Conservation (phyloP, 83 land plant species). For the Thuja plicata region DNA sequence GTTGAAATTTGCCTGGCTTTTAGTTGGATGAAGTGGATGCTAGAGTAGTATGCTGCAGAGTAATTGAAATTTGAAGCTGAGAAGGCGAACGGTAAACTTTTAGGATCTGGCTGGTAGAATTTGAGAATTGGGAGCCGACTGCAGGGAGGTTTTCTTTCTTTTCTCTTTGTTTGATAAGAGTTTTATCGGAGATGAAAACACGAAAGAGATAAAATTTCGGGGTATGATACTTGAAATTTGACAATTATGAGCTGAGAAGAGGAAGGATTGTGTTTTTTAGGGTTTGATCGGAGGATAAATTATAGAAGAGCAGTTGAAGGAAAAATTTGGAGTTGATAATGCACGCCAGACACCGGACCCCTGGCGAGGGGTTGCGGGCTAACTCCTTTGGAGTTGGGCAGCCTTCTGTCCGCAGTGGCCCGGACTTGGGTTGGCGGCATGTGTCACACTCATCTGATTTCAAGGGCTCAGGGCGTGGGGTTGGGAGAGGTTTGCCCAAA, state of each 20-base stretch:
- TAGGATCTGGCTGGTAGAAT: neutral
- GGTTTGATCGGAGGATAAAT: neutral
- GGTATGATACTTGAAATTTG: neutral
- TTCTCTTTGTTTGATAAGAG: neutral
- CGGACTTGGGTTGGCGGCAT: conserved; percentile 7
- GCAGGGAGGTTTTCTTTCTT: neutral
- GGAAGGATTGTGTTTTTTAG: neutral
- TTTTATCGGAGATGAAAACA: neutral
- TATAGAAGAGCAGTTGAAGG: neutral
- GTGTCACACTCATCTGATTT: neutral
- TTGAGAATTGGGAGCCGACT: neutral
- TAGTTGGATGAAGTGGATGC: neutral
- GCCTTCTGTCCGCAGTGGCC: neutral
- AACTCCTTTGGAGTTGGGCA: conserved; percentile 10
- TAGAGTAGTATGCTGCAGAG: neutral
- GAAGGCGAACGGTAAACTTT: neutral
- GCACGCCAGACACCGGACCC: conserved; percentile 14
- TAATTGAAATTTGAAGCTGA: neutral
- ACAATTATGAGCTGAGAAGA: neutral
- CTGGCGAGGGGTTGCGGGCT: conserved; percentile 7
- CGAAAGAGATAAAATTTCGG: neutral
- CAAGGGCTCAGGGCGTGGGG: conserved; percentile 9
- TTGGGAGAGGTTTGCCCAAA: neutral
- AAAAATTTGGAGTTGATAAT: neutral
- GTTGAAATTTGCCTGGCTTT: neutral